These are phyloP conservation scores for Viridothelium virens DNA, from an alignment of 495 filamentous ascomycete species.

Conservation along the genomic window DNA sequence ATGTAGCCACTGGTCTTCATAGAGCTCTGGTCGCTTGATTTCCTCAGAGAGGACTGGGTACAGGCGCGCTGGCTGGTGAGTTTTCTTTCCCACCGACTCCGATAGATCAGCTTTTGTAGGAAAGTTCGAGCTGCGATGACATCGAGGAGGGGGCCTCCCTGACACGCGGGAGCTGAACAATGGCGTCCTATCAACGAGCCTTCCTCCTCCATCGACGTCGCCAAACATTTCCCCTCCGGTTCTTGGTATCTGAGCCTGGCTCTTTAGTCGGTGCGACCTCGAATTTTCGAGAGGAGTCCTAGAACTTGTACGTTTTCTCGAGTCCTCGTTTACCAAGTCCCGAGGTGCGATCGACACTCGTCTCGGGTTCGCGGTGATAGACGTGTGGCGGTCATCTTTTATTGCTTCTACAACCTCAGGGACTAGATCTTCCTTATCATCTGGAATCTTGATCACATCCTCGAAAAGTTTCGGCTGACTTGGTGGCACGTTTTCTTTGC, in stretches of 20 bases:
- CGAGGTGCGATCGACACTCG: slow-evolving; percentile 15
- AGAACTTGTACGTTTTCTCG: neutral
- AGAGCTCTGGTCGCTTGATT: slow-evolving; percentile 49
- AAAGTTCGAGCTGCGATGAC: slow-evolving; percentile 10
- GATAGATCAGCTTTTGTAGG: slow-evolving; percentile 6
- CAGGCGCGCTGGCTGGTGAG: slow-evolving; percentile 17
- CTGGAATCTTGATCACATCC: slow-evolving; percentile 11
- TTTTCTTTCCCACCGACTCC: neutral
- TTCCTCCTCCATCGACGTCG: too few relatives aligned
- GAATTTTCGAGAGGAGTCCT: neutral
- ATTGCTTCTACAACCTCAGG: slow-evolving; percentile 5
- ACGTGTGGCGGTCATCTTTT: neutral
- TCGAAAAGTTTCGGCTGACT: slow-evolving; percentile 11
- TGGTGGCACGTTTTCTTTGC: slow-evolving; percentile 41
- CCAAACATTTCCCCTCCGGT: too few relatives aligned
- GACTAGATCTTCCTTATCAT: neutral
- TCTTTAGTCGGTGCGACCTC: too few relatives aligned
- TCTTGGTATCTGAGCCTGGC: too few relatives aligned
- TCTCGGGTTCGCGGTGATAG: slow-evolving; percentile 3
- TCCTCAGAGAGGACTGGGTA: slow-evolving; percentile 51
- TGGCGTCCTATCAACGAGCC: too few relatives aligned
- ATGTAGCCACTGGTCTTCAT: slow-evolving; percentile 58
- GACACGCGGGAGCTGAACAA: neutral
- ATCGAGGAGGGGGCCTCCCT: neutral
- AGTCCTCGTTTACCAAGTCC: neutral